phyloP scores from a whole-genome alignment of 2,329 filamentous ascomycete species.

The Lachnellula cervina region DNA sequence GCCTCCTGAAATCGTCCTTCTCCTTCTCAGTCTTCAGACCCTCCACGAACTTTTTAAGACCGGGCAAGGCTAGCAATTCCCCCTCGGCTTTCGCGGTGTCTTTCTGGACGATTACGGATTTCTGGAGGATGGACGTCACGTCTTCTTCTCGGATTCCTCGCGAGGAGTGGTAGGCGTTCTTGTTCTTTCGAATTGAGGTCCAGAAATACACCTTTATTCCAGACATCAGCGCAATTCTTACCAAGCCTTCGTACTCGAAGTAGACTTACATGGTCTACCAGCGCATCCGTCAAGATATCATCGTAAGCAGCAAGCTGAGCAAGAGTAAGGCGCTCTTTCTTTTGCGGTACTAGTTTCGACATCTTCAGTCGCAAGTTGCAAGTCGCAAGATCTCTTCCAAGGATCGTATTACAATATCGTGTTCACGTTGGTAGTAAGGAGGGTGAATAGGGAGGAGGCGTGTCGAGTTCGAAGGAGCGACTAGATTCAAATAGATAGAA shows the following conservation, averaged over 20 bases:
- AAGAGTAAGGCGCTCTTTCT: conserved; percentile 74
- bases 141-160: conserved; percentile 65
- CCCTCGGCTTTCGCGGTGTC: conserved; percentile 66
- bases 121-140: conserved; percentile 56
- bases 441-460: neutral
- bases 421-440: neutral
- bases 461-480: conserved; percentile 3
- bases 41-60: conserved; percentile 66
- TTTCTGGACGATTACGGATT: conserved; percentile 68
- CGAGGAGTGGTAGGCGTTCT: conserved; percentile 76
- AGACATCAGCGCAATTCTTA: conserved; percentile 8
- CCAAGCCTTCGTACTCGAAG: neutral
- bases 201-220: conserved; percentile 78
- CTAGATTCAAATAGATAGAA: neutral
- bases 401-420: neutral
- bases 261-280: conserved; percentile 82
- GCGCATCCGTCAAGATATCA: conserved; percentile 89
- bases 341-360: conserved; percentile 27
- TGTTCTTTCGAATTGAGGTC: conserved; percentile 93
- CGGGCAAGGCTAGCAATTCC: conserved; percentile 66
- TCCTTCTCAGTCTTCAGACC: conserved; percentile 70
- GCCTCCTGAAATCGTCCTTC: conserved; percentile 78
- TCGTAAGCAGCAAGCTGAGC: conserved; percentile 89
- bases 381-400: too few species aligned
- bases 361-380: conserved; percentile 24